Conservation (phyloP, 257 asterid genomes). For the Ligustrum vulgare region DNA sequence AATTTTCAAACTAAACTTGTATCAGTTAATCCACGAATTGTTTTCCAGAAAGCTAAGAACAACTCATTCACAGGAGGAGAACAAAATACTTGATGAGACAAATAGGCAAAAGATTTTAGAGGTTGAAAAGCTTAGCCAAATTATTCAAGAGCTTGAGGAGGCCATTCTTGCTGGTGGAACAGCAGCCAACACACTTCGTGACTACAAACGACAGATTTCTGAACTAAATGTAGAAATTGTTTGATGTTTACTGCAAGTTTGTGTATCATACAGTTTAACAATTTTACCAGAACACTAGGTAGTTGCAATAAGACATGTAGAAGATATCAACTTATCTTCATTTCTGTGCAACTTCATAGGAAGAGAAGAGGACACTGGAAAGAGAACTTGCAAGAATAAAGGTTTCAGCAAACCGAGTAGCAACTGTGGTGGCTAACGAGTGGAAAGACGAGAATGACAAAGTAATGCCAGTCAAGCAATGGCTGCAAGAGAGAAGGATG, state of each 20-base stretch:
- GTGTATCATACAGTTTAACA: slow-evolving; percentile 12
- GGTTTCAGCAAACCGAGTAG: slow-evolving; percentile 84
- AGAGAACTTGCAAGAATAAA: slow-evolving; percentile 85
- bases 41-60: slow-evolving; percentile 8
- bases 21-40: background rate
- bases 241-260: background rate
- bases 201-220: slow-evolving; percentile 62
- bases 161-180: slow-evolving; percentile 86
- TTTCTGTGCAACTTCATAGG: slow-evolving; percentile 43
- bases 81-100: slow-evolving; percentile 74
- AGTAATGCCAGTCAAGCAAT: slow-evolving; percentile 94
- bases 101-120: slow-evolving; percentile 75
- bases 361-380: slow-evolving; percentile 82
- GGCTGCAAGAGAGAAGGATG: slow-evolving; percentile 91
- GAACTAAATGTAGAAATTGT: slow-evolving; percentile 54
- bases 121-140: slow-evolving; percentile 82
- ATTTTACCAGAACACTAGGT: background rate
- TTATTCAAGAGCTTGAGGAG: slow-evolving; percentile 84
- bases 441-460: slow-evolving; percentile 93
- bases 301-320: background rate
- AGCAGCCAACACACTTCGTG: slow-evolving; percentile 74
- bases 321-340: slow-evolving; percentile 13
- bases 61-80: slow-evolving; percentile 58
- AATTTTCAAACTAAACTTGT: background rate
- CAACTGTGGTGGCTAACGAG: slow-evolving; percentile 79